Evolutionary conservation across 192 early-diverging fungal species (phyloP).

Genomic region (Umbelopsis isabellina): DNA sequence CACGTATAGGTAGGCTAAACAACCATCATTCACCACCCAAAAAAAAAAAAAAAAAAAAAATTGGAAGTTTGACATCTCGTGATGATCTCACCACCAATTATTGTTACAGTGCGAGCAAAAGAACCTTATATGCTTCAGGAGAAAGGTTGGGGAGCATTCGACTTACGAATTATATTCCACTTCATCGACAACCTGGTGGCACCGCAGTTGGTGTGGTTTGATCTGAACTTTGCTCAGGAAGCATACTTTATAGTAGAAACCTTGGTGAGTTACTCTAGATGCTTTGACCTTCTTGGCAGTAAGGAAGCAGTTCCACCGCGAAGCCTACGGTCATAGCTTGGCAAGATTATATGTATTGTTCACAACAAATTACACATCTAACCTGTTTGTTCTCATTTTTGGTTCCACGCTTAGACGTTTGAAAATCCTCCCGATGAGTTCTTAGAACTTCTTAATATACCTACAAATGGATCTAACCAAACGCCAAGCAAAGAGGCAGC

Average conservation of each 20-base stretch:
- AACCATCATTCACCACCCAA: not conserved
- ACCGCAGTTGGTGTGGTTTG: slow-evolving; percentile 48
- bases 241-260: slow-evolving; percentile 49
- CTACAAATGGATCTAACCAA: not conserved
- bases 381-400: not conserved
- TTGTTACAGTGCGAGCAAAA: slow-evolving; percentile 43
- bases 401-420: slow-evolving; percentile 14
- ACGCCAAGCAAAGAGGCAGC: not conserved
- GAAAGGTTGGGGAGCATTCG: slow-evolving; percentile 67
- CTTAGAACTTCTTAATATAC: not conserved
- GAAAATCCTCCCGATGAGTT: slow-evolving; percentile 13
- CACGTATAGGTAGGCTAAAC: slow-evolving; percentile 18
- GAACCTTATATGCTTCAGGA: slow-evolving; percentile 55
- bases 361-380: not conserved
- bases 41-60: too few species aligned
- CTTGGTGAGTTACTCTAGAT: slow-evolving; percentile 33
- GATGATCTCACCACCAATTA: not conserved
- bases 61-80: not conserved
- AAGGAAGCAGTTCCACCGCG: too few species aligned
- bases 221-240: slow-evolving; percentile 53
- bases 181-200: slow-evolving; percentile 46
- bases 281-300: too few species aligned
- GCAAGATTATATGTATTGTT: not conserved
- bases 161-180: slow-evolving; percentile 55
- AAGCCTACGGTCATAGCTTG: too few species aligned